Evolutionary conservation across 208 protist genomes (phyloP).

Genomic region (Crithidia thermophila): DNA sequence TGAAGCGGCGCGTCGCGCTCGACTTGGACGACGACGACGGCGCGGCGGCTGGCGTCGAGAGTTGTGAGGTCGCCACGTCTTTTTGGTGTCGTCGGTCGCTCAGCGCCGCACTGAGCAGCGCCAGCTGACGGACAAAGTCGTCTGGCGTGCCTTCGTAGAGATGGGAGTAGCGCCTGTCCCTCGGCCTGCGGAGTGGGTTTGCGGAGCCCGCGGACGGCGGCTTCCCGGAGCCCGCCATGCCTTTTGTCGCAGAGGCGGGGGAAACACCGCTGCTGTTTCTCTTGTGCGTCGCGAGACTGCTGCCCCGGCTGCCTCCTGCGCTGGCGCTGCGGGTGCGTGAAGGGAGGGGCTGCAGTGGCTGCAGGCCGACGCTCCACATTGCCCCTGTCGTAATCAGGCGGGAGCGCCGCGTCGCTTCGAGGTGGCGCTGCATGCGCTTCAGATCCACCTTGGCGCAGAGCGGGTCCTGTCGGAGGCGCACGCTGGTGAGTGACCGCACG

Average conservation of each 20-base stretch:
- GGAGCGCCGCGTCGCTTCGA: slow-evolving; percentile 39
- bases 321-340: slow-evolving; percentile 11
- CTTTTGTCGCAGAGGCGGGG: no score
- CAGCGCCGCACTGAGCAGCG: neutral
- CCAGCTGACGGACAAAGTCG: slow-evolving; percentile 1
- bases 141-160: neutral
- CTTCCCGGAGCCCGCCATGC: no score
- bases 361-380: slow-evolving; percentile 33
- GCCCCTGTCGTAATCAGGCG: slow-evolving; percentile 44
- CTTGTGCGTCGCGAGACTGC: neutral
- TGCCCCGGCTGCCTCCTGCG: neutral
- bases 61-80: neutral
- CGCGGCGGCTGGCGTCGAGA: neutral
- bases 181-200: neutral
- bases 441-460: slow-evolving; percentile 46
- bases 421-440: slow-evolving; percentile 28
- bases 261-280: no score
- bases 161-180: neutral
- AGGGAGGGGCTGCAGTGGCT: slow-evolving; percentile 24
- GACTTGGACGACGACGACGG: neutral
- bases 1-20: neutral
- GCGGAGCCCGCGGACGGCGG: no score
- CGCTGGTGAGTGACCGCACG: slow-evolving; percentile 40
- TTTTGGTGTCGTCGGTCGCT: neutral
- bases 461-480: slow-evolving; percentile 55